A percentile compares a stretch with the other conserved stretches of the same genome.
Evolutionary conservation across 1,284 basidiomycete genomes (phyloP).

Genomic region (Rhizoctonia solani): DNA sequence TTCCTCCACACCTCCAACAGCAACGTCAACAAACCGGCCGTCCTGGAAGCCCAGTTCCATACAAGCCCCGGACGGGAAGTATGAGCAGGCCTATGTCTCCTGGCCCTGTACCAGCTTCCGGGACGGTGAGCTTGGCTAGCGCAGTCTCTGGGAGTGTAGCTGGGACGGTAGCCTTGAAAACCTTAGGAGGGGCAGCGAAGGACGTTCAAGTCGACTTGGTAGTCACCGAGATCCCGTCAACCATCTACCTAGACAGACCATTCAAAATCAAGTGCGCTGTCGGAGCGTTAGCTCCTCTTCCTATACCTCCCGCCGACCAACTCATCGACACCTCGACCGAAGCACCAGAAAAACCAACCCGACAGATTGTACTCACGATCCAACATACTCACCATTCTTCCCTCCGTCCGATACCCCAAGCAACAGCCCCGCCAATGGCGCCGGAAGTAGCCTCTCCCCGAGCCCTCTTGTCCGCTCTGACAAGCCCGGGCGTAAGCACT

Average conservation of each 20-base stretch:
- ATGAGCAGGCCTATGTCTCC: slow-evolving; percentile 39
- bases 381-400: slow-evolving; percentile 55
- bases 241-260: slow-evolving; percentile 53
- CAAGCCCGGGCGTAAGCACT: slow-evolving; percentile 30
- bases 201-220: slow-evolving; percentile 62
- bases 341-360: slow-evolving; percentile 35
- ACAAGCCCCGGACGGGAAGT: slow-evolving; percentile 57
- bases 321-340: no score
- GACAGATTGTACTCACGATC: slow-evolving; percentile 58
- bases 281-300: slow-evolving; percentile 39
- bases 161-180: no score
- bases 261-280: slow-evolving; percentile 61
- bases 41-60: slow-evolving; percentile 64
- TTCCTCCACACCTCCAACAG: slow-evolving; percentile 72
- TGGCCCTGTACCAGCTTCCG: no score
- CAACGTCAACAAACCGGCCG: slow-evolving; percentile 54
- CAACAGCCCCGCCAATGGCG: slow-evolving; percentile 18
- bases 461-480: slow-evolving; percentile 37
- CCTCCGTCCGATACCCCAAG: slow-evolving; percentile 44
- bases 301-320: no score
- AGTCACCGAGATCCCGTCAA: slow-evolving; percentile 55
- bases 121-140: no score
- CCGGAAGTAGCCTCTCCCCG: slow-evolving; percentile 42
- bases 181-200: no score
- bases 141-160: no score